Evolutionary conservation across 345 rosid species (phyloP).

Genomic region (Rhizophora mangle): DNA sequence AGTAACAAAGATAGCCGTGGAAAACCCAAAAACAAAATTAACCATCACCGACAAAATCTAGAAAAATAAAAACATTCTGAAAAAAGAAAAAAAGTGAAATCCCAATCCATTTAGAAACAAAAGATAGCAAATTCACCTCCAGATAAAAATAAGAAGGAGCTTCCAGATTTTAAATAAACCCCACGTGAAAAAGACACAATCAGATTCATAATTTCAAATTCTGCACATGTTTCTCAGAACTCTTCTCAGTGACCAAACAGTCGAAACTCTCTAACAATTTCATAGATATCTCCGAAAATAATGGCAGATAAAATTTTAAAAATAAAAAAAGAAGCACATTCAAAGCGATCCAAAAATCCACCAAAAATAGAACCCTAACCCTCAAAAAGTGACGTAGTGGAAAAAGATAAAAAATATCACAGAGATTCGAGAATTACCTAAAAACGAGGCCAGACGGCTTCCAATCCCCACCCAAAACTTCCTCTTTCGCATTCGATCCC

Average conservation of each 20-base stretch:
- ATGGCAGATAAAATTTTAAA: too few relatives aligned
- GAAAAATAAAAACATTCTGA: background rate
- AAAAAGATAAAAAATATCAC: background rate
- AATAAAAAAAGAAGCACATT: constrained; percentile 23
- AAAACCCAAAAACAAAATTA: background rate
- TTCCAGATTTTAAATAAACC: background rate
- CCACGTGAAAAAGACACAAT: background rate
- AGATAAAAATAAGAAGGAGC: too few relatives aligned
- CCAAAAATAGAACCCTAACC: constrained; percentile 1
- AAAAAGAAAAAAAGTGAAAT: background rate
- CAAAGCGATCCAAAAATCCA: constrained; percentile 16
- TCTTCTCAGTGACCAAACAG: background rate
- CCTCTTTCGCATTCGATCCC: constrained; percentile 35
- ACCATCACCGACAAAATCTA: background rate
- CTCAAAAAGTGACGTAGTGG: background rate
- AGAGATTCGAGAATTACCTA: constrained; percentile 33
- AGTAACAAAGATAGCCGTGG: background rate
- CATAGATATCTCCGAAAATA: constrained; percentile 3
- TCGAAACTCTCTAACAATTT: constrained; percentile 16
- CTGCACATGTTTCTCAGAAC: background rate
- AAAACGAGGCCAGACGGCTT: constrained; percentile 20
- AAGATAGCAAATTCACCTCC: too few relatives aligned
- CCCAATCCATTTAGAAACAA: background rate
- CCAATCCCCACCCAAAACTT: constrained; percentile 34
- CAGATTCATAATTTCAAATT: background rate